Percentiles rank a stretch among this genome's conserved stretches.
Conservation (phyloP, 176 grass and related monocot genomes). For the Paspalum vaginatum region DNA sequence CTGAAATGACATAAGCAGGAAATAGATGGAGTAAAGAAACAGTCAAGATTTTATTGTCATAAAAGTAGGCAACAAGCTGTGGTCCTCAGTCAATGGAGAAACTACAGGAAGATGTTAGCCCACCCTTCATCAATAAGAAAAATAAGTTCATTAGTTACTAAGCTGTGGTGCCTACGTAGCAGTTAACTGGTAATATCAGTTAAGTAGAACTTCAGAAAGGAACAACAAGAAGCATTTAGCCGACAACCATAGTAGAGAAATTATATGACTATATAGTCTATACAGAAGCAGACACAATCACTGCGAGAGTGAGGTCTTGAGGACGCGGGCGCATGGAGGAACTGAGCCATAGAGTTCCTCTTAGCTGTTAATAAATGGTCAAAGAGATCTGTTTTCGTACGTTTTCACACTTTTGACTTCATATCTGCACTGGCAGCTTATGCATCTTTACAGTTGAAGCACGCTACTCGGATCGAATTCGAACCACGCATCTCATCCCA, state of each 20-base stretch:
- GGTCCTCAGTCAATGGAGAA: neutral
- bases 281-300: neutral
- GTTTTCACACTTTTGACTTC: neutral
- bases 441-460: slow-evolving; percentile 12
- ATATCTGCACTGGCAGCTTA: neutral
- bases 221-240: neutral
- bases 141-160: no score
- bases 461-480: neutral
- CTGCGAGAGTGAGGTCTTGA: neutral
- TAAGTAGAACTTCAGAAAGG: slow-evolving; percentile 11
- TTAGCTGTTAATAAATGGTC: neutral
- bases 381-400: neutral
- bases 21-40: slow-evolving; percentile 1
- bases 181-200: neutral
- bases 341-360: neutral
- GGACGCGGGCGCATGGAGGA: neutral
- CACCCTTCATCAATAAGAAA: slow-evolving; percentile 3
- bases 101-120: neutral
- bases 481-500: slow-evolving; percentile 2
- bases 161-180: no score
- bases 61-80: neutral
- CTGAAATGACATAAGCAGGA: slow-evolving; percentile 9
- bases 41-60: neutral
- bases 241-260: neutral
- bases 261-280: neutral